Evolutionary conservation across 148 eudicot genomes (phyloP).

Genomic region (Cornus controversa): DNA sequence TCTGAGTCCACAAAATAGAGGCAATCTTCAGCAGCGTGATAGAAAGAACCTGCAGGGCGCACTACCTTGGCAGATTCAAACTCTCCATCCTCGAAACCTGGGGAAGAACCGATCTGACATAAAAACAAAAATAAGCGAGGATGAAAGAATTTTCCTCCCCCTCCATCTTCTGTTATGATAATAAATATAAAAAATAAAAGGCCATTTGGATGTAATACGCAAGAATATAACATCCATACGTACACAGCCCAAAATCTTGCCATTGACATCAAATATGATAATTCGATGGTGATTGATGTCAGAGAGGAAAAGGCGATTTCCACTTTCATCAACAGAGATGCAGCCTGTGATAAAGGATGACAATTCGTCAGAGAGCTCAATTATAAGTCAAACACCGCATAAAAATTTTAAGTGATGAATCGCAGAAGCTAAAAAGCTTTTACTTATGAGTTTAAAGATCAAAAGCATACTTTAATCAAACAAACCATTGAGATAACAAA

Average conservation of each 20-base stretch:
- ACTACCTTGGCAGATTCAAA: slow-evolving; percentile 73
- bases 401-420: neutral
- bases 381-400: neutral
- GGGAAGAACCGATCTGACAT: slow-evolving; percentile 95
- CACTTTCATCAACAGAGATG: slow-evolving; percentile 71
- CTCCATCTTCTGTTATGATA: neutral
- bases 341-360: slow-evolving; percentile 56
- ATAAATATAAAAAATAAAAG: neutral
- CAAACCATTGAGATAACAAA: neutral
- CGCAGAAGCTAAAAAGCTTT: neutral
- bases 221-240: slow-evolving; percentile 21
- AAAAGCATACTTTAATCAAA: neutral
- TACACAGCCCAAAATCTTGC: slow-evolving; percentile 83
- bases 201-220: neutral
- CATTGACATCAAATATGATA: slow-evolving; percentile 57
- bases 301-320: slow-evolving; percentile 73
- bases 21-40: slow-evolving; percentile 63
- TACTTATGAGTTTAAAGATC: neutral
- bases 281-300: slow-evolving; percentile 89
- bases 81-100: slow-evolving; percentile 97
- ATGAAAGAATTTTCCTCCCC: slow-evolving; percentile 21
- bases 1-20: slow-evolving; percentile 89
- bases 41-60: slow-evolving; percentile 92
- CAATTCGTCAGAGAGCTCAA: neutral
- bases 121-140: slow-evolving; percentile 32